Percentiles rank a stretch among this genome's conserved stretches.
Evolutionary conservation across 306 rosid genomes (phyloP).

Genomic region (Carpinus viminea): DNA sequence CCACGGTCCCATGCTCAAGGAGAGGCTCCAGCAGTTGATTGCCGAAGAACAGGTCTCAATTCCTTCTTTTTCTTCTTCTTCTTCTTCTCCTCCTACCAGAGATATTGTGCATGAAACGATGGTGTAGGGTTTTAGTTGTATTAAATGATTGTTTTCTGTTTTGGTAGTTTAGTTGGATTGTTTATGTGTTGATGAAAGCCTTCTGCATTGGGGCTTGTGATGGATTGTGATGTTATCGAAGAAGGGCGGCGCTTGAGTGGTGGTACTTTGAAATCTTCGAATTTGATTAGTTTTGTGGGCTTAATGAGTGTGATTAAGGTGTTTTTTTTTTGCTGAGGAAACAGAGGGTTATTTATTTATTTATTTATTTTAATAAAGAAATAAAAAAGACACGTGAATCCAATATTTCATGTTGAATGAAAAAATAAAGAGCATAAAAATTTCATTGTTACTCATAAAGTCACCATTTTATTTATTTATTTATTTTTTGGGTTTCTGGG

Average conservation of each 20-base stretch:
- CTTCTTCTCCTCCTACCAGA: not conserved
- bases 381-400: no score
- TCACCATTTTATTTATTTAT: no score
- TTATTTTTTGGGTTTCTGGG: no score
- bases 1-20: constrained; percentile 81
- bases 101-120: no score
- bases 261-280: not conserved
- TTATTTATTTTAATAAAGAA: no score
- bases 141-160: not conserved
- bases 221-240: not conserved
- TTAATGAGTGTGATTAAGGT: not conserved
- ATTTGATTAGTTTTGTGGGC: not conserved
- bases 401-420: no score
- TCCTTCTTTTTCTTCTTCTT: not conserved
- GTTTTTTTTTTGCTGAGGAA: not conserved
- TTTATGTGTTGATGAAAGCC: not conserved
- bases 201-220: not conserved
- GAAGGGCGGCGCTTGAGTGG: not conserved
- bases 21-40: constrained; percentile 69
- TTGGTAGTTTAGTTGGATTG: not conserved
- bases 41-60: constrained; percentile 82
- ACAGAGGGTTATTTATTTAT: no score
- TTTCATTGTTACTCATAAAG: no score
- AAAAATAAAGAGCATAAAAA: no score
- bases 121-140: no score